phyloP scores from a whole-genome alignment of 2,329 filamentous ascomycete species.

The Drechslerella dactyloides region DNA sequence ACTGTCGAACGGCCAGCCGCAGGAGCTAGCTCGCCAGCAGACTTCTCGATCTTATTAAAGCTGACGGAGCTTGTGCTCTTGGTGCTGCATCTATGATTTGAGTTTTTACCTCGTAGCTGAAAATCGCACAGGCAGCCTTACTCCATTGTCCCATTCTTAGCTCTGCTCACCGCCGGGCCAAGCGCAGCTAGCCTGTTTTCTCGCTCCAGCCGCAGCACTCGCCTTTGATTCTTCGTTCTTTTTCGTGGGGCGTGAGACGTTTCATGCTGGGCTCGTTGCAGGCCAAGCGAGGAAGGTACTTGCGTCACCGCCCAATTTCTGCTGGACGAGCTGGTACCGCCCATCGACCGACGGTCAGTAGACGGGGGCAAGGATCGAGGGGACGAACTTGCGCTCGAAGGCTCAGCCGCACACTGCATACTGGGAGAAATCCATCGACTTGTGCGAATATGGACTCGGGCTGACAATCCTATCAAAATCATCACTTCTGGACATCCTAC shows the following conservation, averaged over 20 bases:
- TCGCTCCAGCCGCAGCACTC: slow-evolving; percentile 34
- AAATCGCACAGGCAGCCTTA: slow-evolving; percentile 4
- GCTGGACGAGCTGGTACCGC: background rate
- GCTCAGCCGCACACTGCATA: slow-evolving; percentile 31
- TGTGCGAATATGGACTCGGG: background rate
- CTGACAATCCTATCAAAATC: slow-evolving; percentile 2
- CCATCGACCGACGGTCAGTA: background rate
- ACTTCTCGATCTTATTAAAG: slow-evolving; percentile 44
- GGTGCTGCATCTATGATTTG: slow-evolving; percentile 32
- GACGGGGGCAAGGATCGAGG: background rate
- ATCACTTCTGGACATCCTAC: background rate
- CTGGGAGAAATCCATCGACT: slow-evolving; percentile 11
- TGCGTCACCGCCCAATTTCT: background rate
- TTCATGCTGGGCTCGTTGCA: slow-evolving; percentile 21
- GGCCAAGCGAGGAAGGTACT: slow-evolving; percentile 4
- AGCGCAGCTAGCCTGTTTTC: slow-evolving; percentile 8
- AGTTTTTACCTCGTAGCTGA: slow-evolving; percentile 37
- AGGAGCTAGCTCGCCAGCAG: slow-evolving; percentile 2
- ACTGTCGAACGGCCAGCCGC: slow-evolving; percentile 15
- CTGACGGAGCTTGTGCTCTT: slow-evolving; percentile 19
- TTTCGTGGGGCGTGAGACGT: slow-evolving; percentile 34
- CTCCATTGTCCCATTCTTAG: slow-evolving; percentile 5
- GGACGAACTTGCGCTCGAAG: background rate
- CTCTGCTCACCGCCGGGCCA: slow-evolving; percentile 1
- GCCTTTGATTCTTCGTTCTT: background rate